Evolutionary conservation across 2,329 filamentous ascomycete genomes (phyloP), one percentile per base, ranked within the genome.

Genomic region (Paraconiothyrium brasiliense): DNA sequence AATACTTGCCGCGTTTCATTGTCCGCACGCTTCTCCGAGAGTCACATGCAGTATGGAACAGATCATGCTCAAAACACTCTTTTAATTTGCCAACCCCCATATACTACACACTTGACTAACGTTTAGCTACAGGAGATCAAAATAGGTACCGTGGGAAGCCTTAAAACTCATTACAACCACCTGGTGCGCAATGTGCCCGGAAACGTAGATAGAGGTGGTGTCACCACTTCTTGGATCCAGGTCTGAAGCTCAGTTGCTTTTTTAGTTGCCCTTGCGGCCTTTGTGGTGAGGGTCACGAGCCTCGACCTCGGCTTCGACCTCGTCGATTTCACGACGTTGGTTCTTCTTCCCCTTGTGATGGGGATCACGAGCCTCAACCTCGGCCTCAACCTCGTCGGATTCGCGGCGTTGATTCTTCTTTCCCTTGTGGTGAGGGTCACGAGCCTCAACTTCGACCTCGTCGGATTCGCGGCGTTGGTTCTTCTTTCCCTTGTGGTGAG

Each of bases 51-150:
- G 27, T 10, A 37, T 4, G 20, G 43, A 46, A 14, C 2, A 22
- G 43, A 24, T 37, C 1, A 27, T n/a, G n/a, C 44, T 55, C 52
- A 46, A 49, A 54, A 24, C 54, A 57, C 30, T 24, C 54, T 41
- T 57, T 16, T 9, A 48, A 48, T 57, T 20, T 4, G 20, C 32
- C 16, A 24, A 13, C 20, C 11, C 46, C 44, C 34, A 57, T 57
- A 57, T 57, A 44, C 47, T 57, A 50, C 55, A 57, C 37, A 44
- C 27, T 20, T 44, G 46, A 32, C 46, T 43, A 50, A 22, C 35
- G 37, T 37, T 50, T 34, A 50, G 46, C 2, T 57, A 32, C 44
- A 57, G 37, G 54, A 35, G 20, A 44, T 30, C 46, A 30, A 22
- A 44, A 57, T 50, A 43, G 22, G 24, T 50, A 50, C 14, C 34